These are phyloP conservation scores for Ascochyta clinopodiicola DNA, from an alignment of 2,329 filamentous ascomycete genomes.

Conservation along the genomic window DNA sequence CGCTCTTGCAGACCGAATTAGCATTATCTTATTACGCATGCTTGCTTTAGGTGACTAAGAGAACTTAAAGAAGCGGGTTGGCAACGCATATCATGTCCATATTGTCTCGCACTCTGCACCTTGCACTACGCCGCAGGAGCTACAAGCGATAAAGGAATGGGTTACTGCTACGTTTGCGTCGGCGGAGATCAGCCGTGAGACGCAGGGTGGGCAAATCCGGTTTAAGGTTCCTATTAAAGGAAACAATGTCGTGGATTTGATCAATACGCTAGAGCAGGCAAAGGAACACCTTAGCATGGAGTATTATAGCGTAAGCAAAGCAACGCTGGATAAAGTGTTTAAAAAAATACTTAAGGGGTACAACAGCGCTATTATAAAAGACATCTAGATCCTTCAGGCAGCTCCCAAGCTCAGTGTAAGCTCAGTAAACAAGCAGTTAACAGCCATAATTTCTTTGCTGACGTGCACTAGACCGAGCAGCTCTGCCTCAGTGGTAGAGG, in stretches of 20 bases:
- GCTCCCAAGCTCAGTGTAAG: no score
- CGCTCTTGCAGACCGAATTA: slow-evolving; percentile 83
- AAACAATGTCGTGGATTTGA: slow-evolving; percentile 69
- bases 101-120: slow-evolving; percentile 76
- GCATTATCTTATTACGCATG: slow-evolving; percentile 81
- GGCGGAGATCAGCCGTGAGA: slow-evolving; percentile 58
- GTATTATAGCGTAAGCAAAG: slow-evolving; percentile 86
- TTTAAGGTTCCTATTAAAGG: slow-evolving; percentile 76
- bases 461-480: no score
- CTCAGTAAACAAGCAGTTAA: no score
- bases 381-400: no score
- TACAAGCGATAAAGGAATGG: slow-evolving; percentile 71
- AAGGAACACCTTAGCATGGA: slow-evolving; percentile 73
- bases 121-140: slow-evolving; percentile 71
- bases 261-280: slow-evolving; percentile 72
- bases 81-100: slow-evolving; percentile 79
- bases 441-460: no score
- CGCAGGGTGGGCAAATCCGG: slow-evolving; percentile 79
- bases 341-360: slow-evolving; percentile 69
- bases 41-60: slow-evolving; percentile 82
- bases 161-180: slow-evolving; percentile 62
- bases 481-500: no score
- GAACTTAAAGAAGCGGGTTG: slow-evolving; percentile 73
- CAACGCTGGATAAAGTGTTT: slow-evolving; percentile 82
- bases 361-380: no score